A percentile compares a stretch with the other conserved stretches of the same genome.
Evolutionary conservation across 2,329 filamentous ascomycete genomes (phyloP).

Genomic region (Xylaria sp.): DNA sequence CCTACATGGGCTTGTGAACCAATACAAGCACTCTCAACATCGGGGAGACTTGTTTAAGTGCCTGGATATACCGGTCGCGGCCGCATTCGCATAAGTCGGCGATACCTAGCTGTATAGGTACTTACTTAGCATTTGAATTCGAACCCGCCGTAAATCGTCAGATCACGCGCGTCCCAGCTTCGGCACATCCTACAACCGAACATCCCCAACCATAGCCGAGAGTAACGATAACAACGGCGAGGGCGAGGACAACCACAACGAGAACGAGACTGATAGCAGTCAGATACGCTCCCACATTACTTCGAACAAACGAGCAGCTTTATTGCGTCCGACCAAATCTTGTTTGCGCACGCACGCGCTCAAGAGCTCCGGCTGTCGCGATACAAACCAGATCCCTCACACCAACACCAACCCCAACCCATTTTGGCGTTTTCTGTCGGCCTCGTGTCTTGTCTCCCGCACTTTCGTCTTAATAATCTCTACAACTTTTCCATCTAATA

Average conservation of each 20-base stretch:
- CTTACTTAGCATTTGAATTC: background rate
- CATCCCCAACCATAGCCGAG: background rate
- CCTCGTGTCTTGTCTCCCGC: background rate
- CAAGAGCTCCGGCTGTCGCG: background rate
- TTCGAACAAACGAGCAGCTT: background rate
- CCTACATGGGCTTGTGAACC: background rate
- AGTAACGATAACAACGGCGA: background rate
- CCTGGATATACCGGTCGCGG: background rate
- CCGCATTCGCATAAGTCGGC: conserved; percentile 3
- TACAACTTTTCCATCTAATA: background rate
- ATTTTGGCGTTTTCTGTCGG: background rate
- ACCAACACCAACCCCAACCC: background rate
- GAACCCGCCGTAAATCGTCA: background rate
- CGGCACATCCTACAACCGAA: background rate
- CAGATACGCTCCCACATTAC: background rate
- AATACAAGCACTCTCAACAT: background rate
- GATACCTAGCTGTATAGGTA: no score
- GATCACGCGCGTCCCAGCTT: conserved; percentile 12
- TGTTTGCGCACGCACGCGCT: background rate
- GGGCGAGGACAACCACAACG: background rate
- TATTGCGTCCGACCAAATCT: background rate
- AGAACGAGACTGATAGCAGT: background rate
- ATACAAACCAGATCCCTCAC: background rate
- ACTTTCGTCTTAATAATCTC: background rate
- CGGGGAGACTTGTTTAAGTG: conserved; percentile 1